These are phyloP conservation scores for Neurospora sublineolata DNA, from an alignment of 495 filamentous ascomycete species.

Conservation along the genomic window DNA sequence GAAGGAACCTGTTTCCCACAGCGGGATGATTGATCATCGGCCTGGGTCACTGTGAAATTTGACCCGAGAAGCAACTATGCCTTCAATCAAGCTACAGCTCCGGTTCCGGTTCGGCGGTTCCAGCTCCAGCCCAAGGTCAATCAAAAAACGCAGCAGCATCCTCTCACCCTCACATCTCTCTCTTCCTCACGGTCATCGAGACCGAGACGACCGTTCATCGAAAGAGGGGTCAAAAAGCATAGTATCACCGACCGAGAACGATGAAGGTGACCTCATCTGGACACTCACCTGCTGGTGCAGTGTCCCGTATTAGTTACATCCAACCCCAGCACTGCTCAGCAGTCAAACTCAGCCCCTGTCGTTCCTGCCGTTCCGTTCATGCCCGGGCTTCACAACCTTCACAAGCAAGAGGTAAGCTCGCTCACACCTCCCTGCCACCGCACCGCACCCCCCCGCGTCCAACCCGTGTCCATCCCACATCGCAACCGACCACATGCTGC, in stretches of 20 bases:
- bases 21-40: neutral
- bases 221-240: neutral
- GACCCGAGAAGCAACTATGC: neutral
- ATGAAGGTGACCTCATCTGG: no score
- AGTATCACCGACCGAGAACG: no score
- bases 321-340: neutral
- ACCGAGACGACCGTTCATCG: neutral
- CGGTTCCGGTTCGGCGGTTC: neutral
- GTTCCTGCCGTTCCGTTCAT: neutral
- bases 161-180: neutral
- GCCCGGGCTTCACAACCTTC: neutral
- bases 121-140: neutral
- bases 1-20: neutral
- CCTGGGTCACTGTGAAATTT: neutral
- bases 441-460: neutral
- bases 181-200: neutral
- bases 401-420: neutral
- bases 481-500: neutral
- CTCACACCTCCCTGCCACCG: no score
- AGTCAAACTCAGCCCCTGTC: neutral
- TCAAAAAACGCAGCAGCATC: neutral
- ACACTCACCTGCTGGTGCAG: no score
- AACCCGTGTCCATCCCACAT: neutral
- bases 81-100: neutral
- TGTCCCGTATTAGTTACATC: neutral